A percentile compares a stretch with the other conserved stretches of the same genome.
Evolutionary conservation across 176 grass and related monocot genomes (phyloP).

Genomic region (Pharus latifolius): DNA sequence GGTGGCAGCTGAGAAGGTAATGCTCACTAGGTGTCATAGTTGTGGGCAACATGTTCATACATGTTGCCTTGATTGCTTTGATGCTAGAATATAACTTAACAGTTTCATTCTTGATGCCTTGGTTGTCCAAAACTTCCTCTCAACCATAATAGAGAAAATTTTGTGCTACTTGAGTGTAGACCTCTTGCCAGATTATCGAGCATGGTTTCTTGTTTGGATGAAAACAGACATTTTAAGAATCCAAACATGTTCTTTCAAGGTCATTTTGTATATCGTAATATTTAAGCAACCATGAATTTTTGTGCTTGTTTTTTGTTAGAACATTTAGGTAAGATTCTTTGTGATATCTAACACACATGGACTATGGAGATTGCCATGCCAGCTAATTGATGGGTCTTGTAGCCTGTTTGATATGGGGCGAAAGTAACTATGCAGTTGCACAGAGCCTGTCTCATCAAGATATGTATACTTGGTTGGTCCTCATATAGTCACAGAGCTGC

Average conservation of each 20-base stretch:
- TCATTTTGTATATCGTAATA: neutral
- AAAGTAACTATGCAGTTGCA: no score
- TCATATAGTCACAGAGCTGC: neutral
- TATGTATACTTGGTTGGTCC: neutral
- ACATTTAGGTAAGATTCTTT: neutral
- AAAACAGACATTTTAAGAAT: no score
- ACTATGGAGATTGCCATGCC: neutral
- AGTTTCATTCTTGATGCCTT: neutral
- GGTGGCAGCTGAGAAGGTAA: slow-evolving; percentile 87
- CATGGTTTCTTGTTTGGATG: neutral
- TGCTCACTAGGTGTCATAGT: neutral
- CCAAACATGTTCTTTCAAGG: neutral
- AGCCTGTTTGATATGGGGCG: no score
- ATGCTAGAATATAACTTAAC: neutral
- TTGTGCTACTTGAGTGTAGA: neutral
- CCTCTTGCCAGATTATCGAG: neutral
- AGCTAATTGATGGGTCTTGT: neutral
- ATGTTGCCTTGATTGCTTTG: neutral
- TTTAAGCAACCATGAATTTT: neutral
- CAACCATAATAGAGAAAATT: neutral
- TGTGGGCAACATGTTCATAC: neutral
- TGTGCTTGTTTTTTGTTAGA: neutral
- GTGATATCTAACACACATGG: neutral
- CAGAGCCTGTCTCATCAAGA: neutral
- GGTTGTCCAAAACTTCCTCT: neutral